Conservation (phyloP, 2,329 filamentous ascomycete genomes). For the Diaporthe helianthi region DNA sequence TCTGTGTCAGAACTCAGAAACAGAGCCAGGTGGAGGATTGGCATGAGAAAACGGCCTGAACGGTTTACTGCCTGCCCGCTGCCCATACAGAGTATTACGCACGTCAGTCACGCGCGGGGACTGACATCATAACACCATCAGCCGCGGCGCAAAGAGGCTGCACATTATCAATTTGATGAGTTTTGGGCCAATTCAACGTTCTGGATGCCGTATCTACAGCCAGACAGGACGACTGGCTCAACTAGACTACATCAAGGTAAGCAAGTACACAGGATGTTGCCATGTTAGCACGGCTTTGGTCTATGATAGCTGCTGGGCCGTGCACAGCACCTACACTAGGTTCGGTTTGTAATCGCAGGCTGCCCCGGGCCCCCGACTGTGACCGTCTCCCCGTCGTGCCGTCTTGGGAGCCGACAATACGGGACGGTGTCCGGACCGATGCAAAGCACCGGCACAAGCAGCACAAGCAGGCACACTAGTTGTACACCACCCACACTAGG, state of each 20-base stretch:
- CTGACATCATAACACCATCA: slow-evolving; percentile 22
- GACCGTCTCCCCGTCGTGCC: neutral
- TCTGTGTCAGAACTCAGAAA: neutral
- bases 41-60: neutral
- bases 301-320: slow-evolving; percentile 2
- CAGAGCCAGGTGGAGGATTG: neutral
- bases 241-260: neutral
- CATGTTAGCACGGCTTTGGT: slow-evolving; percentile 4
- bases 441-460: neutral
- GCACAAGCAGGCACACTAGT: too few species aligned
- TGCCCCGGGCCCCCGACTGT: neutral
- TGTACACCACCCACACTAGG: too few species aligned
- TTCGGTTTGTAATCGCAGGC: neutral
- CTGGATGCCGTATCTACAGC: too few species aligned
- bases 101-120: slow-evolving; percentile 8
- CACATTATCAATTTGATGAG: neutral
- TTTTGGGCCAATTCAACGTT: neutral
- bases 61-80: neutral
- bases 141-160: neutral
- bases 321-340: neutral
- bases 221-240: neutral
- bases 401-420: neutral
- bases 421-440: slow-evolving; percentile 5
- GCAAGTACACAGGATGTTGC: neutral
- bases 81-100: neutral